Base-by-base conservation (phyloP, 2,329 filamentous ascomycete species). In the Colletotrichum shisoi region DNA sequence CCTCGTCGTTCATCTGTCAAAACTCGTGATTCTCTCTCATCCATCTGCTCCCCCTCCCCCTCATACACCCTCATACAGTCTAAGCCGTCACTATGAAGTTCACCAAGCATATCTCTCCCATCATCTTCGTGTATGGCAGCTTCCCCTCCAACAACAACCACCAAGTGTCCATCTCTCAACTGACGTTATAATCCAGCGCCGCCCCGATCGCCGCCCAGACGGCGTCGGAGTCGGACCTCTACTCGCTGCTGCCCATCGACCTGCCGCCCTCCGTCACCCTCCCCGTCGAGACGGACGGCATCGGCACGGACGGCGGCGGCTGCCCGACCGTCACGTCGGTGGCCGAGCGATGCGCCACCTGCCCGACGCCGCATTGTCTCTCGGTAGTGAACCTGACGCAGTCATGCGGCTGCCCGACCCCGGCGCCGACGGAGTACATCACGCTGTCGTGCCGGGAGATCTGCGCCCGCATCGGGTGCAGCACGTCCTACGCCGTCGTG, bases 281-380 rank as follows among this genome's bases (percentile, higher is more conserved):
- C 17, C 24, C 51, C 6, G 13, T 24, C 8, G 34, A 63, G 42
- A 7, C 13, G 6, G 19, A 17, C 62, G 7, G 7, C 44, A 17
- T 42, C 62, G 7, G 7, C 44, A 17, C 48, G 24, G 13, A 17
- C 37, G 4, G 31, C 37, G 4, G 31, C 0, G 52, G 57, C 6
- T 79, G 78, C n/a, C 78, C 78, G 21, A 78, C 77, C 11, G 74
- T 78, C 5, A 78, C 76, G 1, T 59, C 71, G 8, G 76, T 74
- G 7, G 48, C 67, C 3, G 72, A 73, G 9, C 63, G 73, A n/a
- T 80, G 78, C 71, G 73, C 74, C 13, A 78, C 75, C 1, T 80
- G 78, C 66, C 52, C 73, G 1, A 67, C 73, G 24, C 75, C 73
- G 12, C 56, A 72, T 60, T 79, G 78, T 54, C 60, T 79, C 44